phyloP scores from a whole-genome alignment of 495 filamentous ascomycete species.

The Penicillium daleae region DNA sequence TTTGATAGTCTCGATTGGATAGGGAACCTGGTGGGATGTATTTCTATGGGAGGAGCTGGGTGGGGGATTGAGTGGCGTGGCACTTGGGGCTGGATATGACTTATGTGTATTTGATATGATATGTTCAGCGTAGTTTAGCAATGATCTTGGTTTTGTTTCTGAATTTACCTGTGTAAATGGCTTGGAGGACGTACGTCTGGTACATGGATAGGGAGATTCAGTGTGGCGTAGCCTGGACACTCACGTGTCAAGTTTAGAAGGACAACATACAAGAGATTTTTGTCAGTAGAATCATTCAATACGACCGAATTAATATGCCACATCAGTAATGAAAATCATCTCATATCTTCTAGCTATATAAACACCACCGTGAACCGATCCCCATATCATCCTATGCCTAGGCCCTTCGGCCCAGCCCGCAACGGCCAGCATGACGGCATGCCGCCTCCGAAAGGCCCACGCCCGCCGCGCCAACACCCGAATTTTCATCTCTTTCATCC shows the following conservation, averaged over 20 bases:
- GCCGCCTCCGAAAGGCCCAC: constrained; percentile 26
- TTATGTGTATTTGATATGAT: constrained; percentile 16
- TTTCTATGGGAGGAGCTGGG: constrained; percentile 17
- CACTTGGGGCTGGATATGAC: constrained; percentile 16
- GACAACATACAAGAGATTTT: not conserved
- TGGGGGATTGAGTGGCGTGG: not conserved
- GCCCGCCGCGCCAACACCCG: constrained; percentile 23
- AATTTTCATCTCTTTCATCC: constrained; percentile 40
- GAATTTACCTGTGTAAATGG: not conserved
- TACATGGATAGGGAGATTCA: not conserved
- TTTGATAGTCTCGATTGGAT: not conserved
- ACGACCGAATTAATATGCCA: too few relatives aligned
- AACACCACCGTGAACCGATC: not conserved
- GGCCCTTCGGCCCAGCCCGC: constrained; percentile 11
- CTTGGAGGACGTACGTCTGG: not conserved
- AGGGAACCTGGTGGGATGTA: constrained; percentile 10
- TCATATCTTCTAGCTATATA: not conserved
- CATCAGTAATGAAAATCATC: not conserved
- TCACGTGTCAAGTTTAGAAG: not conserved
- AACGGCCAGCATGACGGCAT: constrained; percentile 33
- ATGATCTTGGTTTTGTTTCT: not conserved
- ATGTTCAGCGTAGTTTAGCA: constrained; percentile 14
- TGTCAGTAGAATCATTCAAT: not conserved
- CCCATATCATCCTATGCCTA: not conserved
- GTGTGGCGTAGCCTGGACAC: not conserved